Conservation (phyloP, 306 rosid species). For the Vigna nakashimae region DNA sequence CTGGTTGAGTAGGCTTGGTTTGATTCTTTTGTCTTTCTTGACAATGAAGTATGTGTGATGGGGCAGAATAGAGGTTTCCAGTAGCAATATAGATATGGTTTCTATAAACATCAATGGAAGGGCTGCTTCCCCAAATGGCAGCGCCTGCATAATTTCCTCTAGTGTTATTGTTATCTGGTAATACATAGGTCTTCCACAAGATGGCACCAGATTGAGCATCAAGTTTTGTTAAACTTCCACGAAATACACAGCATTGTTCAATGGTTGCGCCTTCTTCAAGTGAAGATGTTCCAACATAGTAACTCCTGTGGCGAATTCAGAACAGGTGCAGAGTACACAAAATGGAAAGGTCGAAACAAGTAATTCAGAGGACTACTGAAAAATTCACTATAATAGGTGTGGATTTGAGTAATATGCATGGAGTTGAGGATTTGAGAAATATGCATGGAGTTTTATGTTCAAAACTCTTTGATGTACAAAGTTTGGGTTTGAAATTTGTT, state of each 20-base stretch:
- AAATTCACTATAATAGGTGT: too few relatives aligned
- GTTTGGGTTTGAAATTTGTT: too few relatives aligned
- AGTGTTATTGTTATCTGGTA: constrained; percentile 57
- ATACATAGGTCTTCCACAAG: constrained; percentile 66
- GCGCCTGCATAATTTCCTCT: constrained; percentile 64
- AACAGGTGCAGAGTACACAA: not conserved
- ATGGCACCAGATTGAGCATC: constrained; percentile 49
- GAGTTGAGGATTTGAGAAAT: too few relatives aligned
- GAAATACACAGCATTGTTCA: constrained; percentile 64
- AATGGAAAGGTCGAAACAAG: not conserved
- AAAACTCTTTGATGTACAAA: too few relatives aligned
- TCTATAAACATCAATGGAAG: constrained; percentile 58
- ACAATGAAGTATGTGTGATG: constrained; percentile 48
- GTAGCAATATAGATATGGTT: constrained; percentile 67
- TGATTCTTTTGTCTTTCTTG: constrained; percentile 57
- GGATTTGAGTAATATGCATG: too few relatives aligned
- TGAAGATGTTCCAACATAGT: constrained; percentile 49
- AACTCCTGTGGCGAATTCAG: constrained; percentile 29
- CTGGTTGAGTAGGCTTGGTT: constrained; percentile 49
- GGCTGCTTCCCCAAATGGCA: constrained; percentile 82
- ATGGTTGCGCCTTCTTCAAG: constrained; percentile 48
- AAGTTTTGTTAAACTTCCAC: constrained; percentile 59
- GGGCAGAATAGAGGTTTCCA: constrained; percentile 72
- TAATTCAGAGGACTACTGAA: not conserved
- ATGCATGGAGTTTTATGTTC: too few relatives aligned